These are phyloP conservation scores for Trypanosomatidae sp. DNA, from an alignment of 208 protist species.

Conservation along the genomic window DNA sequence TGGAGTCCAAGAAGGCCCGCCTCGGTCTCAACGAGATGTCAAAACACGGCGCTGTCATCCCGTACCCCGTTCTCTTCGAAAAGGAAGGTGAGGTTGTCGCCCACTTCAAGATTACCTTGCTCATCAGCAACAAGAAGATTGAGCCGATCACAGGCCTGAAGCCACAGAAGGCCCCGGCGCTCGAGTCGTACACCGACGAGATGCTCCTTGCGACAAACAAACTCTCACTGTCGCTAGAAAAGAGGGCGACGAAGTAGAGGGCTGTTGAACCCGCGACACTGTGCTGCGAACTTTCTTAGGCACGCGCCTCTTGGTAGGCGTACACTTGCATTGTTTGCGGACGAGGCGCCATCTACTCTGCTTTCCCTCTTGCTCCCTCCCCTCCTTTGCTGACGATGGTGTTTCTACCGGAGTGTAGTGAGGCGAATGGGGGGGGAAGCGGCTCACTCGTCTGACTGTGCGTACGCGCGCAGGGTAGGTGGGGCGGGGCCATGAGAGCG, in stretches of 20 bases:
- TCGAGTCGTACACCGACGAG: constrained; percentile 85
- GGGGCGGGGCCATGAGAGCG: background rate
- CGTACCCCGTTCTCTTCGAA: constrained; percentile 97
- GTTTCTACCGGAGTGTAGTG: background rate
- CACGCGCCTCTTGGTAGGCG: background rate
- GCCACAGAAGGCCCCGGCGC: constrained; percentile 77
- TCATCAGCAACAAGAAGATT: constrained; percentile 90
- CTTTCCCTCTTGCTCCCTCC: background rate
- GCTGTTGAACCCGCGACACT: background rate
- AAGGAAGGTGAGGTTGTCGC: constrained; percentile 88
- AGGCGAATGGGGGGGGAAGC: background rate
- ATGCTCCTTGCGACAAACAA: constrained; percentile 80
- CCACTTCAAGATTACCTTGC: constrained; percentile 91
- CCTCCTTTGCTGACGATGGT: background rate
- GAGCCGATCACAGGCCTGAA: constrained; percentile 90
- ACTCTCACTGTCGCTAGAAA: constrained; percentile 82
- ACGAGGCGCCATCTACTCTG: background rate
- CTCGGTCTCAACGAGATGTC: constrained; percentile 97
- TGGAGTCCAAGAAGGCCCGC: constrained; percentile 94
- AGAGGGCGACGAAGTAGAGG: constrained; percentile 27
- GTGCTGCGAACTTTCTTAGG: background rate
- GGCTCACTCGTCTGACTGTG: background rate
- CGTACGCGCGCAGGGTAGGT: background rate
- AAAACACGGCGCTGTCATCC: constrained; percentile 95
- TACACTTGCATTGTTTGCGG: background rate